These are phyloP conservation scores for Drechslera avenae DNA, from an alignment of 2,329 filamentous ascomycete genomes.

Conservation along the genomic window DNA sequence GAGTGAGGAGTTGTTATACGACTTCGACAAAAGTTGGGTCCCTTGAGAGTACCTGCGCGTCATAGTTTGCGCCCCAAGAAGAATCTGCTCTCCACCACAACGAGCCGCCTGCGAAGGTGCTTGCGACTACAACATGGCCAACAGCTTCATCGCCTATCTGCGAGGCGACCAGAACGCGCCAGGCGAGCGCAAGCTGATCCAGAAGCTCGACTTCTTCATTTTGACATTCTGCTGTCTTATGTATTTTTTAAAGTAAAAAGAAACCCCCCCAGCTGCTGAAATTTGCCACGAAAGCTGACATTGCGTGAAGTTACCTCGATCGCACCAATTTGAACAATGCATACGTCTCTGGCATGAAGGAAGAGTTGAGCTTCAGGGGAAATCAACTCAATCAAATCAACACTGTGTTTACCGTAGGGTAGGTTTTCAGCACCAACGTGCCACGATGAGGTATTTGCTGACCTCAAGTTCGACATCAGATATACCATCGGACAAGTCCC, in stretches of 20 bases:
- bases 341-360: slow-evolving; percentile 51
- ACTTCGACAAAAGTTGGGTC: too few species aligned
- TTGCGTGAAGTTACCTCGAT: slow-evolving; percentile 41
- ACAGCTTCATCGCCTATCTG: slow-evolving; percentile 40
- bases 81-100: too few species aligned
- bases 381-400: slow-evolving; percentile 56
- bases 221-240: slow-evolving; percentile 66
- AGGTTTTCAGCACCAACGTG: not conserved
- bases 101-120: not conserved
- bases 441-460: not conserved
- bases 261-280: too few species aligned
- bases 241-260: slow-evolving; percentile 40
- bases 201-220: slow-evolving; percentile 69
- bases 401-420: slow-evolving; percentile 43
- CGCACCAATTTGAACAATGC: slow-evolving; percentile 52
- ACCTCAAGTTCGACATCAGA: not conserved
- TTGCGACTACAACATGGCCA: slow-evolving; percentile 27
- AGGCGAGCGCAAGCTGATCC: slow-evolving; percentile 55
- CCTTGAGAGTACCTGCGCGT: too few species aligned
- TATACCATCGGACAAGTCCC: slow-evolving; percentile 60
- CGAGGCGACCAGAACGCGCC: slow-evolving; percentile 42
- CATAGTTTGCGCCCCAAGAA: too few species aligned
- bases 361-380: slow-evolving; percentile 47
- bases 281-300: not conserved
- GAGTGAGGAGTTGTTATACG: too few species aligned